Conservation (phyloP, 768 basidiomycete species). For the Leucocoprinus sp. region DNA sequence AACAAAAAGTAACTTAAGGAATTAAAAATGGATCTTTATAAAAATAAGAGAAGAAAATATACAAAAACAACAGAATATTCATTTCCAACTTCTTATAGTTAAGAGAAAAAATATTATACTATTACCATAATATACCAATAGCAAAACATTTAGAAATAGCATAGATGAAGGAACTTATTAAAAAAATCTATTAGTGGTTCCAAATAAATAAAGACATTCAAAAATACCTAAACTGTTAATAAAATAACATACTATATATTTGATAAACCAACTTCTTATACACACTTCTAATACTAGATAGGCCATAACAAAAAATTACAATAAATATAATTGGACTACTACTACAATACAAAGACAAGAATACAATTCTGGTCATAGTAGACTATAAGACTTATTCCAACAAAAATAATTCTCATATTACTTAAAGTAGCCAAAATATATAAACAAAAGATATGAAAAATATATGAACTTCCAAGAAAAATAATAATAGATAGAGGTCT, state of each 20-base stretch:
- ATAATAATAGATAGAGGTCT: not conserved
- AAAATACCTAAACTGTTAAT: not conserved
- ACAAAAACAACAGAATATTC: too few species aligned
- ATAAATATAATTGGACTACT: not conserved
- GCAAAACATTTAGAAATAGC: not conserved
- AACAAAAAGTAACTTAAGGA: too few species aligned
- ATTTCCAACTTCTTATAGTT: too few species aligned
- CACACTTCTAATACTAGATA: not conserved
- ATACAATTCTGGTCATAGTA: not conserved
- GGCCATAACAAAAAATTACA: not conserved
- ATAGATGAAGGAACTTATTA: not conserved
- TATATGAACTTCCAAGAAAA: not conserved
- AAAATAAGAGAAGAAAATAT: too few species aligned
- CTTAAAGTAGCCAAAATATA: not conserved
- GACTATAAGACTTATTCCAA: not conserved
- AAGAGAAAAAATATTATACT: not conserved
- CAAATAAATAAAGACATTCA: not conserved
- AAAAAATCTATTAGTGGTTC: slow-evolving; percentile 3
- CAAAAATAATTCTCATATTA: not conserved
- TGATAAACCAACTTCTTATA: not conserved
- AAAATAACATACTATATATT: not conserved
- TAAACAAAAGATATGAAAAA: not conserved
- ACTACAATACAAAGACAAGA: not conserved
- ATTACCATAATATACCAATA: not conserved
- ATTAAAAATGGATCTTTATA: too few species aligned